Base-by-base conservation (phyloP, 225 moss, liverwort and hornwort genomes). In the Neckera pumila region DNA sequence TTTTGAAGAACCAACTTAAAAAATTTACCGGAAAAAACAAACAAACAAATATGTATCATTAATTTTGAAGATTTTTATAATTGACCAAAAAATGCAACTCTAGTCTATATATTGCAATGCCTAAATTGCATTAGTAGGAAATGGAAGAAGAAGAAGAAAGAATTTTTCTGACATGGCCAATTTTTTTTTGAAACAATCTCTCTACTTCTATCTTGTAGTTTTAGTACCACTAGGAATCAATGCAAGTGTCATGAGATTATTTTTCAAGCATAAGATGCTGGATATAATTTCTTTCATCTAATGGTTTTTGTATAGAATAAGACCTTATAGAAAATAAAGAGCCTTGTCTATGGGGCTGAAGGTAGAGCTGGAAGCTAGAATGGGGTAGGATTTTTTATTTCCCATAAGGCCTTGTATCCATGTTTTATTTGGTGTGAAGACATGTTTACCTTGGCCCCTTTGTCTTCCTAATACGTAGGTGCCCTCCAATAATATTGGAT, bases 401-500 rank as follows among this genome's bases (percentile, higher is more conserved):
- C 7, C n/a, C 1, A n/a, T 36, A 66, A n/a, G 6, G 2, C 66
- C 11, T 1, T 21, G 2, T 36, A 0, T 0, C 65, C 11, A 51
- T 51, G 6, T 13, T 4, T 49, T 59, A n/a, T n/a, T n/a, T n/a
- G n/a, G n/a, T n/a, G n/a, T n/a, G n/a, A n/a, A n/a, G n/a, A n/a
- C n/a, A n/a, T n/a, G n/a, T n/a, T n/a, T n/a, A n/a, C n/a, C 31
- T 9, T 64, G 1, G 2, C 18, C 5, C 18, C 10, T 34, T 13
- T 38, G 2, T 38, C 11, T 13, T 69, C n/a, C 11, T 69, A 4
- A 69, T 0, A 69, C 0, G 0, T 11, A 1, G 7, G 4, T 0
- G 4, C 22, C n/a, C 0, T 22, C 12, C 12, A 67, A 18, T 22
- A 17, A 30, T 62, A 62, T 63, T 22, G 7, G 4, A 67, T 22